phyloP scores from a whole-genome alignment of 2,329 filamentous ascomycete genomes.

The Penicillium sp. region DNA sequence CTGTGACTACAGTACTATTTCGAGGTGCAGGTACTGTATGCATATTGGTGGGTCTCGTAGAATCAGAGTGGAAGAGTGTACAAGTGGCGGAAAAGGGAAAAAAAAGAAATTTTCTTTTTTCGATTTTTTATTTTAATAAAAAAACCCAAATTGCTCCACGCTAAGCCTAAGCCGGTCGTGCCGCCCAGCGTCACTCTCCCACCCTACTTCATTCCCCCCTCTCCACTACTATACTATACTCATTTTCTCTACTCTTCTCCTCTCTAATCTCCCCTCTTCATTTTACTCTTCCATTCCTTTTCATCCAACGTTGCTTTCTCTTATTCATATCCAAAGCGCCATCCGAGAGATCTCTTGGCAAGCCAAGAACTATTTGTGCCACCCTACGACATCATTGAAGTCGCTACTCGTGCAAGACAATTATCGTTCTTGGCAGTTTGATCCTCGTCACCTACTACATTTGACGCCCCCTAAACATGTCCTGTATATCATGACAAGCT shows the following conservation, averaged over 20 bases:
- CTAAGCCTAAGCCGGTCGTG: conserved; percentile 22
- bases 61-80: conserved; percentile 13
- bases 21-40: conserved; percentile 16
- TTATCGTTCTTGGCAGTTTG: conserved; percentile 19
- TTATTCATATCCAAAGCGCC: not conserved
- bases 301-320: conserved; percentile 2
- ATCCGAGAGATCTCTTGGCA: conserved; percentile 9
- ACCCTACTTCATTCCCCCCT: conserved; percentile 2
- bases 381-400: conserved; percentile 10
- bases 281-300: conserved; percentile 3
- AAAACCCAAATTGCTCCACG: not conserved
- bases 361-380: conserved; percentile 17
- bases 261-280: conserved; percentile 2
- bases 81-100: not conserved
- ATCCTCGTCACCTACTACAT: conserved; percentile 10
- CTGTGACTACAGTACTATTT: conserved; percentile 2
- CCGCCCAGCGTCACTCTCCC: conserved; percentile 21
- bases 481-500: conserved; percentile 44
- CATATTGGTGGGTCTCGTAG: conserved; percentile 8
- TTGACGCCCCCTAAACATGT: conserved; percentile 32
- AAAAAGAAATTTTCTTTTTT: not conserved
- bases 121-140: not conserved
- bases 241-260: conserved; percentile 1
- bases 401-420: conserved; percentile 12
- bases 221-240: conserved; percentile 4